phyloP scores from a whole-genome alignment of 495 filamentous ascomycete species.

The Tetracladium setigerum region DNA sequence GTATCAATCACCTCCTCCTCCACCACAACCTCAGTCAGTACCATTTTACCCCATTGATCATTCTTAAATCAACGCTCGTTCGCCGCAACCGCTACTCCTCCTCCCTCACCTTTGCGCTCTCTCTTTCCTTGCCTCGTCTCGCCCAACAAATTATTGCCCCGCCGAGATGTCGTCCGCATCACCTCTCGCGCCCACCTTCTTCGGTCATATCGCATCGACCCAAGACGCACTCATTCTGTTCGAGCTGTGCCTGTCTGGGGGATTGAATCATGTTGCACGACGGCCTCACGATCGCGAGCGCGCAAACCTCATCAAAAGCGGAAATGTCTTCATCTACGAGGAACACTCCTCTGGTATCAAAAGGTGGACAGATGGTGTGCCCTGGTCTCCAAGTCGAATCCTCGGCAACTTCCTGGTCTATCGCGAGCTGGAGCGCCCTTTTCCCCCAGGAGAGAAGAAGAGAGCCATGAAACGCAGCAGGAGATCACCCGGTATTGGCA shows the following conservation, averaged over 20 bases:
- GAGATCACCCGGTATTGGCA: conserved; percentile 19
- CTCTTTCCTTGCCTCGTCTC: no score
- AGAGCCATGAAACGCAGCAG: conserved; percentile 66
- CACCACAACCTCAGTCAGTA: background rate
- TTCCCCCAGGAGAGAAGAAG: conserved; percentile 85
- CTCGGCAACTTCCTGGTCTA: conserved; percentile 86
- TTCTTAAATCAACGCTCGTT: no score
- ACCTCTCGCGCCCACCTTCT: conserved; percentile 42
- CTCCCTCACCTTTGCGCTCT: no score
- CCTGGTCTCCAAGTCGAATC: conserved; percentile 88
- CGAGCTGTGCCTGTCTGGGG: conserved; percentile 63
- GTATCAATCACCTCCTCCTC: no score
- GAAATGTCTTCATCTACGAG: conserved; percentile 84
- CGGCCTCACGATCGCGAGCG: conserved; percentile 83
- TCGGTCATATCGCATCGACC: conserved; percentile 61
- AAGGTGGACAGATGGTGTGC: conserved; percentile 85
- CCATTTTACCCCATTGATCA: no score
- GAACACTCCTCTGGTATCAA: conserved; percentile 85
- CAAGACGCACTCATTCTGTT: conserved; percentile 71
- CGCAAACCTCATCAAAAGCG: conserved; percentile 63
- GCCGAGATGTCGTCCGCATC: conserved; percentile 14
- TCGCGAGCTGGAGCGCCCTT: conserved; percentile 73
- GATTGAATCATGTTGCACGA: conserved; percentile 64
- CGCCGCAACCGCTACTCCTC: no score
- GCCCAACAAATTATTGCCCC: background rate